phyloP scores from a whole-genome alignment of 2,329 filamentous ascomycete genomes.

The Alternaria sp. region DNA sequence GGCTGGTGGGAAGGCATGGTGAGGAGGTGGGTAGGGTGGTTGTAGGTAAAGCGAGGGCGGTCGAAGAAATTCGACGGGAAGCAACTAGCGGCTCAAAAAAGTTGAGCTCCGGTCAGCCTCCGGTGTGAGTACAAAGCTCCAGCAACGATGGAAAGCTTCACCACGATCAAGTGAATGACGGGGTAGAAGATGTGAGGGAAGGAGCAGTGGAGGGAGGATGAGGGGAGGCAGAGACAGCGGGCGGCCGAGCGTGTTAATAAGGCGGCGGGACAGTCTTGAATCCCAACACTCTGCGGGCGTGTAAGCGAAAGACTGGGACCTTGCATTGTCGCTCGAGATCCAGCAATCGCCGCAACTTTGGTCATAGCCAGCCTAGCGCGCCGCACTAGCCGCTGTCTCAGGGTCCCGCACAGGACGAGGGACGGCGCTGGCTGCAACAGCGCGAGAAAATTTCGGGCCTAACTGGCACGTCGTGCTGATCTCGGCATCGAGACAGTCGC shows the following conservation, averaged over 20 bases:
- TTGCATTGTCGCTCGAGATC: slow-evolving; percentile 37
- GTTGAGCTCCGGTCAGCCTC: slow-evolving; percentile 24
- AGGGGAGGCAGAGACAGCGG: slow-evolving; percentile 13
- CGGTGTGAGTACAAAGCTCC: slow-evolving; percentile 13
- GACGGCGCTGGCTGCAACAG: slow-evolving; percentile 22
- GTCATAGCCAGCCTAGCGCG: slow-evolving; percentile 26
- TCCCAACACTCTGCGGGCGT: slow-evolving; percentile 28
- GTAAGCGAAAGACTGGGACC: slow-evolving; percentile 43
- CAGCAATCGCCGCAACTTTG: slow-evolving; percentile 28
- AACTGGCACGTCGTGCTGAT: slow-evolving; percentile 26
- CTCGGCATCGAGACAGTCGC: slow-evolving; percentile 25
- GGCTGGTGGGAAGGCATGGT: slow-evolving; percentile 61
- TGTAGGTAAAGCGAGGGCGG: slow-evolving; percentile 22
- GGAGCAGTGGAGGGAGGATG: slow-evolving; percentile 18
- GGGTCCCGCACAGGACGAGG: slow-evolving; percentile 22
- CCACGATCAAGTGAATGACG: slow-evolving; percentile 28
- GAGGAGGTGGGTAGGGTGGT: slow-evolving; percentile 3
- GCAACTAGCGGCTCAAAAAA: slow-evolving; percentile 23
- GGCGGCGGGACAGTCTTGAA: slow-evolving; percentile 14
- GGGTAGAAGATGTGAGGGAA: slow-evolving; percentile 24
- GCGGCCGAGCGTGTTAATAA: slow-evolving; percentile 9
- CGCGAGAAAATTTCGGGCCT: slow-evolving; percentile 38
- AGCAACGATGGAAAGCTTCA: slow-evolving; percentile 27
- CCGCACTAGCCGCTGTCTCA: slow-evolving; percentile 26
- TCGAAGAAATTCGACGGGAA: slow-evolving; percentile 8